These are phyloP conservation scores for Corymbia citriodora DNA, from an alignment of 441 rosid species.

Conservation along the genomic window DNA sequence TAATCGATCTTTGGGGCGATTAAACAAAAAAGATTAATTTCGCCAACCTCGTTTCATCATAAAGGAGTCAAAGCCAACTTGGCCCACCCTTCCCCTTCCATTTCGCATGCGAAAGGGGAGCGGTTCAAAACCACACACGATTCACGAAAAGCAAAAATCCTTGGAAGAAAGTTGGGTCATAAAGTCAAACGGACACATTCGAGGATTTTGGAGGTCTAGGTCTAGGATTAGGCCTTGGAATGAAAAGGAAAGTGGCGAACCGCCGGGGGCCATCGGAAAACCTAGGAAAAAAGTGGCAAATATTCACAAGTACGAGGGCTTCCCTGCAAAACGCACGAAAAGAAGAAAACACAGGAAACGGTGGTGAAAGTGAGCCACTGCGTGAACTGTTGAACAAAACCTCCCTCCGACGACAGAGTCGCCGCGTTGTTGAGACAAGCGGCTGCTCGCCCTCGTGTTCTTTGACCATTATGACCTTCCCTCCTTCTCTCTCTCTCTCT, in stretches of 20 bases:
- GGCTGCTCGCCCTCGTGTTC: neutral
- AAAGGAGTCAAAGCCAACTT: neutral
- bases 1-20: neutral
- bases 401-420: neutral
- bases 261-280: neutral
- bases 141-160: too few species aligned
- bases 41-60: neutral
- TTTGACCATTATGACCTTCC: neutral
- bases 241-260: neutral
- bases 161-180: neutral
- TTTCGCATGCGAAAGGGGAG: neutral
- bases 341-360: neutral
- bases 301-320: neutral
- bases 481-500: fast-evolving
- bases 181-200: neutral
- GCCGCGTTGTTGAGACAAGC: neutral
- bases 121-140: too few species aligned
- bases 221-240: neutral
- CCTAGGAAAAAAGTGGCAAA: neutral
- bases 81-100: neutral
- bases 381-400: neutral
- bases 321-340: neutral
- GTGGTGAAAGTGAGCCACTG: neutral
- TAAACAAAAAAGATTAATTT: neutral
- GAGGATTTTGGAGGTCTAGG: neutral